Percentiles rank a stretch among this genome's conserved stretches.
Evolutionary conservation across 2,329 filamentous ascomycete genomes (phyloP).

Genomic region (Chaetomium olivaceum): DNA sequence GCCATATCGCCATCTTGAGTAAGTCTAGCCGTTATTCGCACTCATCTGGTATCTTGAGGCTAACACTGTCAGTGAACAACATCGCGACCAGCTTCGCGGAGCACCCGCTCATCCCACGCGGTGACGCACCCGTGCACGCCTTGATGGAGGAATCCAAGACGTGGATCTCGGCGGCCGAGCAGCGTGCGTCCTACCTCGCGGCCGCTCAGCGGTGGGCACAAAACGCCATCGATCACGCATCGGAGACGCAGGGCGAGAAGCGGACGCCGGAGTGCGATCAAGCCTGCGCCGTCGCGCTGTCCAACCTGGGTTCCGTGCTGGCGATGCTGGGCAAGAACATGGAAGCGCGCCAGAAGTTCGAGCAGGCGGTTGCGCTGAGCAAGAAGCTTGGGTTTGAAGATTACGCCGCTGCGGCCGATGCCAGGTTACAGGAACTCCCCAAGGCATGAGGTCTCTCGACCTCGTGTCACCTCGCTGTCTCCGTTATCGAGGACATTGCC

Average conservation of each 20-base stretch:
- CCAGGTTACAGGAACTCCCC: conserved; percentile 43
- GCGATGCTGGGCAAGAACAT: conserved; percentile 67
- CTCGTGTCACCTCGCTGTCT: background rate
- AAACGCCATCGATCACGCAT: conserved; percentile 70
- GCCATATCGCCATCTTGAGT: conserved; percentile 80
- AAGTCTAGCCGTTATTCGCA: conserved; percentile 38
- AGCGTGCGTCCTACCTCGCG: conserved; percentile 63
- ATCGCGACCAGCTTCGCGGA: conserved; percentile 72
- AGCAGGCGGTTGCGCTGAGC: conserved; percentile 65
- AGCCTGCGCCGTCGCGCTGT: conserved; percentile 79
- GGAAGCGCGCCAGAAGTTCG: conserved; percentile 68
- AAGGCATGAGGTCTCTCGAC: background rate
- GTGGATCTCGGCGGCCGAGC: conserved; percentile 43
- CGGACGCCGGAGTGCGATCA: conserved; percentile 79
- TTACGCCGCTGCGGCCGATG: conserved; percentile 54
- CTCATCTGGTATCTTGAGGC: background rate
- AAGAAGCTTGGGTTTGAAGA: conserved; percentile 53
- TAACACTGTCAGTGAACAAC: conserved; percentile 67
- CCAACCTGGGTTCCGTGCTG: conserved; percentile 83
- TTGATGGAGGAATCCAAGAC: conserved; percentile 30
- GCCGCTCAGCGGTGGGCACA: conserved; percentile 76
- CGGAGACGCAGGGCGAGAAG: conserved; percentile 63
- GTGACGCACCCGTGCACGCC: conserved; percentile 37
- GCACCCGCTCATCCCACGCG: conserved; percentile 50
- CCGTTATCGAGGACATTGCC: background rate